Evolutionary conservation across 2,329 filamentous ascomycete species (phyloP), one percentile per base, ranked within the genome.

Genomic region (Colletotrichum australisinense): DNA sequence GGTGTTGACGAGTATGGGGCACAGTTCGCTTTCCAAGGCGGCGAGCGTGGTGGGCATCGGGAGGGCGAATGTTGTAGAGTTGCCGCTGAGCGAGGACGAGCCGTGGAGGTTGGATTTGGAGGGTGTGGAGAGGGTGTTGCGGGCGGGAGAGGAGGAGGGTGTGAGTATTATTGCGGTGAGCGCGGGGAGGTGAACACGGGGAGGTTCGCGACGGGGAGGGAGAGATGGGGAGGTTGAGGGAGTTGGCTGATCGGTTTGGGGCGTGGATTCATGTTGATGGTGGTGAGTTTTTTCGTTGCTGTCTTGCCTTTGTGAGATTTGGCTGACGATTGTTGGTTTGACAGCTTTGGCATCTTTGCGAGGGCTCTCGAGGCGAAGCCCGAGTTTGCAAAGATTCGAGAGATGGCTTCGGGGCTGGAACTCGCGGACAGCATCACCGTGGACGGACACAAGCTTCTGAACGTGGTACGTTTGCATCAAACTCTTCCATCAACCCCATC

Each of bases 241-340:
- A 85, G 5, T 80, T 98, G 52, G 95, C 94, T 56, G 92, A 97
- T 77, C 85, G 87, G 75, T 91, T 96, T 76, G 88, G 88, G 1
- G 92, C 94, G 0, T 98, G 95, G 95, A 87, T 98, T 52, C 96
- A 98, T 81, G 92, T 96, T 8, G 96, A 98, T 78, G 95, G 93
- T 57, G 90, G 90, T 91, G 78, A 69, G 86, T 81, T 32, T 19
- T 11, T 7, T 49, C 19, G 9, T 32, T 32, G 30, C 30, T 11
- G 8, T 32, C 8, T 32, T n/a, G n/a, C n/a, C n/a, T n/a, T n/a
- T n/a, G 42, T 16, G 42, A 19, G 16, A 5, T 28, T 42, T 35
- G 55, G 16, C 24, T 42, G n/a, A 56, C 58, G 16, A n/a, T 57
- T 9, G 28, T 22, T n/a, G 19, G 19, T 42, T 3, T 28, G 7